These are phyloP conservation scores for Chenopodium berlandieri DNA, from an alignment of 148 eudicot species.

Conservation along the genomic window DNA sequence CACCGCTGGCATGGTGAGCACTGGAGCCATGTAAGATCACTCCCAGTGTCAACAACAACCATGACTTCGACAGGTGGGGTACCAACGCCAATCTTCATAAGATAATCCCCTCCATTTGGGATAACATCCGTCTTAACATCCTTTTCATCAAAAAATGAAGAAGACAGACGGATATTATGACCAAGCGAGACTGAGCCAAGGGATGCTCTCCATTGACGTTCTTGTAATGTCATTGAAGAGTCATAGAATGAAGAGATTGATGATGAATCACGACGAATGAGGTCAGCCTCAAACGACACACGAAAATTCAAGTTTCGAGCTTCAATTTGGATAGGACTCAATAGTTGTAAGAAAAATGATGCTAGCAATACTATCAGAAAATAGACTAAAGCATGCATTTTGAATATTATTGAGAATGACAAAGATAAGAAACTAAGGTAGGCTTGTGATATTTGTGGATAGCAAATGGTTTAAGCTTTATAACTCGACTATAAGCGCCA, in stretches of 20 bases:
- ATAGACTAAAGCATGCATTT: conserved; percentile 6
- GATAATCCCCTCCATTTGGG: conserved; percentile 36
- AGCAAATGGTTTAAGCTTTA: not conserved
- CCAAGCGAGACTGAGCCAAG: conserved; percentile 23
- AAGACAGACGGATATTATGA: conserved; percentile 19
- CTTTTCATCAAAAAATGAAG: conserved; percentile 1
- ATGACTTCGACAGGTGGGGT: conserved; percentile 30
- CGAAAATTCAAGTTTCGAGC: conserved; percentile 13
- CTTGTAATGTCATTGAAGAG: conserved; percentile 12
- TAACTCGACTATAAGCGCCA: not conserved
- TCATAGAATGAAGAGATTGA: conserved; percentile 12
- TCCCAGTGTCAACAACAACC: conserved; percentile 36
- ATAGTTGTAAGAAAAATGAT: conserved; percentile 2
- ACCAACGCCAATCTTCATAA: conserved; percentile 29
- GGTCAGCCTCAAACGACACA: conserved; percentile 5
- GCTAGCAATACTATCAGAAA: conserved; percentile 8
- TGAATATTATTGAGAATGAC: not conserved
- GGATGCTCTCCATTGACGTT: not conserved
- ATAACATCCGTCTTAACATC: conserved; percentile 12
- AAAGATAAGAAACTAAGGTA: no score
- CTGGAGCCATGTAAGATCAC: conserved; percentile 37
- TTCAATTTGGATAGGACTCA: not conserved
- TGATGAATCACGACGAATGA: conserved; percentile 28
- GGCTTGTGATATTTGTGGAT: not conserved
- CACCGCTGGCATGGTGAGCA: conserved; percentile 33